Percentiles rank a stretch among this genome's conserved stretches.
Conservation (phyloP, 2,329 filamentous ascomycete species). For the Cytospora paraplurivora region DNA sequence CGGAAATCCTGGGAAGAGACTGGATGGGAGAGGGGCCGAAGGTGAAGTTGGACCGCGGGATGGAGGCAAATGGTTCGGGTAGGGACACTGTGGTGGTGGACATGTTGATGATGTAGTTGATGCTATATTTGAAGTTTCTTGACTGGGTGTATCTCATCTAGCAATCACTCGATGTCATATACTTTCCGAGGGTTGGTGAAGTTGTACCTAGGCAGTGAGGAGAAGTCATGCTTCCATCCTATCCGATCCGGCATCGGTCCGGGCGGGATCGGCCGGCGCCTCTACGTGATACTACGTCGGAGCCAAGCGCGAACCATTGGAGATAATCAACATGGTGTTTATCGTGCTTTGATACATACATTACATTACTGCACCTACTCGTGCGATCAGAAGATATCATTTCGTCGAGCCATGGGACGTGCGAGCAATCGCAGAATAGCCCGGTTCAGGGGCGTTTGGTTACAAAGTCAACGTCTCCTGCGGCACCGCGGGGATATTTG, state of each 20-base stretch:
- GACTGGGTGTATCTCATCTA: neutral
- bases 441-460: neutral
- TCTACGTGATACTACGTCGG: neutral
- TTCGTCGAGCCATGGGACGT: neutral
- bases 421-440: neutral
- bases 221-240: neutral
- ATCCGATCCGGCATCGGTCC: conserved; percentile 28
- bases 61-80: conserved; percentile 63
- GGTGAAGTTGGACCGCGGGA: conserved; percentile 62
- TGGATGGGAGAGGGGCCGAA: conserved; percentile 72
- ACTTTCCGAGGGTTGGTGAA: too few species aligned
- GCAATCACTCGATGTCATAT: neutral
- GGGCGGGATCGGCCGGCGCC: conserved; percentile 11
- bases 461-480: neutral
- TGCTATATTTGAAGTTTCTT: too few species aligned
- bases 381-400: neutral
- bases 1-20: conserved; percentile 64
- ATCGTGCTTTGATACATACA: neutral
- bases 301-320: neutral
- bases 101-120: conserved; percentile 3
- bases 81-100: conserved; percentile 43
- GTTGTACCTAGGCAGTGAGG: neutral
- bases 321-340: neutral
- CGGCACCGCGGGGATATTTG: neutral
- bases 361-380: neutral